Evolutionary conservation across 768 basidiomycete species (phyloP).

Genomic region (Collybia sp.): DNA sequence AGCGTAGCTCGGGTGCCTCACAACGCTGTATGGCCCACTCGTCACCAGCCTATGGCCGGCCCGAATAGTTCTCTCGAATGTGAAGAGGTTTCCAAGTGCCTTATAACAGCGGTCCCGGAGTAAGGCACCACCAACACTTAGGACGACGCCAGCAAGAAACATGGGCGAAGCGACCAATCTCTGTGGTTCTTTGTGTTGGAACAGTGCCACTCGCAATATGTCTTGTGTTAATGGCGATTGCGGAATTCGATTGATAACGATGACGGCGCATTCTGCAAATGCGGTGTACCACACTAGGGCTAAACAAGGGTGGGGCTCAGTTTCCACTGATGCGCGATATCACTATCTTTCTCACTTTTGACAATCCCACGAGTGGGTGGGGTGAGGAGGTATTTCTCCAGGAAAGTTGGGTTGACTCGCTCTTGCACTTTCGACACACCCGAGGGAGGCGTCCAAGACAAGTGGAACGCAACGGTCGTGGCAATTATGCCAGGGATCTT

Average conservation of each 20-base stretch:
- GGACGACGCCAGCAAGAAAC: no score
- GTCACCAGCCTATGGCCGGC: constrained; percentile 19
- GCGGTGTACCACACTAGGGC: constrained; percentile 1
- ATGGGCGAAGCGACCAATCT: no score
- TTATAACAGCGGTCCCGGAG: constrained; percentile 20
- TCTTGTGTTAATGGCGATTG: background rate
- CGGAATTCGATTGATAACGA: background rate
- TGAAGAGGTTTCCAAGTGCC: constrained; percentile 21
- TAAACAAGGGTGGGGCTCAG: background rate
- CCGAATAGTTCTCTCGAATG: constrained; percentile 19
- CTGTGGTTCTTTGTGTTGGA: no score
- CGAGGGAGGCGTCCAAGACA: constrained; percentile 38
- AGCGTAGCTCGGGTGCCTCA: constrained; percentile 24
- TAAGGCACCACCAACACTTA: constrained; percentile 9
- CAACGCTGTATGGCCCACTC: constrained; percentile 20
- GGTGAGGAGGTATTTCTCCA: constrained; percentile 6
- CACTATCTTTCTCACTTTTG: constrained; percentile 27
- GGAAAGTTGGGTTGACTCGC: no score
- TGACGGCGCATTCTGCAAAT: background rate
- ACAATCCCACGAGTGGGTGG: constrained; percentile 21
- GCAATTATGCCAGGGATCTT: constrained; percentile 40
- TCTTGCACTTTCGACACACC: no score
- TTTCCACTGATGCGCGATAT: background rate
- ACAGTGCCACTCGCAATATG: no score
- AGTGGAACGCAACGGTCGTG: constrained; percentile 37